Evolutionary conservation across 129 eudicot genomes (phyloP).

Genomic region (Gnaphalium uliginosum): DNA sequence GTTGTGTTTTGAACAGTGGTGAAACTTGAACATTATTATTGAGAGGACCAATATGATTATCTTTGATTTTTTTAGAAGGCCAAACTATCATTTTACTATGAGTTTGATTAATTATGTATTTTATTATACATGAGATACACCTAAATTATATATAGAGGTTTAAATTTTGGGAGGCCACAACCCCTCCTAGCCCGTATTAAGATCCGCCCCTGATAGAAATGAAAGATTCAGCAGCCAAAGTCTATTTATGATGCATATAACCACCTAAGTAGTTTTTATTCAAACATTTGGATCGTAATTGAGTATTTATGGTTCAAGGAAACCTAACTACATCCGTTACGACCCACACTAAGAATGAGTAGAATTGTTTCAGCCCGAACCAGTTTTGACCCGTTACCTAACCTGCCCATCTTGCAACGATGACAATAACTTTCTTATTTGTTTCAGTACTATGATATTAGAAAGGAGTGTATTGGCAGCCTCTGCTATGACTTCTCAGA

Average conservation of each 20-base stretch:
- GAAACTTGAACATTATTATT: not conserved
- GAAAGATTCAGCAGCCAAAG: not conserved
- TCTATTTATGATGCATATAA: not conserved
- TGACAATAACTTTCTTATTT: not conserved
- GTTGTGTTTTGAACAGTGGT: not conserved
- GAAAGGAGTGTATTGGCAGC: conserved; percentile 56
- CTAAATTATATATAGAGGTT: not conserved
- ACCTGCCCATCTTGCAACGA: not conserved
- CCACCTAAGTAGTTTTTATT: not conserved
- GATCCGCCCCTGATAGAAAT: not conserved
- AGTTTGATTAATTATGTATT: not conserved
- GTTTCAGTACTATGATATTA: conserved; percentile 67
- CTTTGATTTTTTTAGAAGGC: not conserved
- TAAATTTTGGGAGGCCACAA: not conserved
- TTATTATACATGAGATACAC: too few species aligned
- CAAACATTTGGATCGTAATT: not conserved
- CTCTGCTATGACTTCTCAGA: conserved; percentile 80
- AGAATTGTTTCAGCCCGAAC: not conserved
- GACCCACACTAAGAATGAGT: not conserved
- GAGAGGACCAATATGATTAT: not conserved
- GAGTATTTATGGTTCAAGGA: not conserved
- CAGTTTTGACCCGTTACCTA: not conserved
- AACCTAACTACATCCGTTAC: not conserved
- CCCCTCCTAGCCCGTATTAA: not conserved
- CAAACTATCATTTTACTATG: not conserved